Base-by-base conservation (phyloP, 768 basidiomycete genomes). In the Lactarius akahatsu region DNA sequence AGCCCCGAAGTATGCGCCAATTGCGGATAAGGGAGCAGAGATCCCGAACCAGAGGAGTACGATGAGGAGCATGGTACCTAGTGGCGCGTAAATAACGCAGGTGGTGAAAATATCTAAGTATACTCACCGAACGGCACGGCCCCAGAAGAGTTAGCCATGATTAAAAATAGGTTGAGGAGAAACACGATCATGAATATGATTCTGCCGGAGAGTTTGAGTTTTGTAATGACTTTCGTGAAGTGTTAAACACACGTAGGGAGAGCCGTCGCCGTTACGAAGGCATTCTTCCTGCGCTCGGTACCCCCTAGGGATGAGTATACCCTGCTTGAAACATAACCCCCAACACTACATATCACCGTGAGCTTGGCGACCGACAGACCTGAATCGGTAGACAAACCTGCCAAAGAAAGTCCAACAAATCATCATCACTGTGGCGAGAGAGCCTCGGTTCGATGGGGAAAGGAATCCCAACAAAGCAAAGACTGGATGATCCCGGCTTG, bases 391-490 rank as follows among this genome's bases (percentile, higher is more conserved):
- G 30, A 71, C 83, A 70, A 71, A 87, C 92, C 89, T 81, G 76
- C 94, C 94, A 73, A 98, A 98, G 71, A 97, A 80, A 3, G 95
- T 91, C 93, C 94, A 98, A 75, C 87, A 93, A 16, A 98, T 85
- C 81, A 97, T 86, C 87, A 97, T 91, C 55, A 95, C 90, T 3
- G 95, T 97, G 1, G 93, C 93, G 11, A 98, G 85, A 3, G 94
- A 90, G 30, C 96, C 96, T 26, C 96, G 89, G 73, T 97, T 98
- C 18, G 94, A 95, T 9, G 96, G 96, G 0, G 93, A 96, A 32
- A 98, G 83, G 80, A 98, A 96, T 6, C 96, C 96, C 62, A 97
- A 75, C 26, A 96, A 78, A 8, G 94, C 96, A 74, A 96, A 98
- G 11, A 96, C 91, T 94, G 70, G 20, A 55, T 57, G 41, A 43